Evolutionary conservation across 768 basidiomycete genomes (phyloP).

Genomic region (Tulasnella sp.): DNA sequence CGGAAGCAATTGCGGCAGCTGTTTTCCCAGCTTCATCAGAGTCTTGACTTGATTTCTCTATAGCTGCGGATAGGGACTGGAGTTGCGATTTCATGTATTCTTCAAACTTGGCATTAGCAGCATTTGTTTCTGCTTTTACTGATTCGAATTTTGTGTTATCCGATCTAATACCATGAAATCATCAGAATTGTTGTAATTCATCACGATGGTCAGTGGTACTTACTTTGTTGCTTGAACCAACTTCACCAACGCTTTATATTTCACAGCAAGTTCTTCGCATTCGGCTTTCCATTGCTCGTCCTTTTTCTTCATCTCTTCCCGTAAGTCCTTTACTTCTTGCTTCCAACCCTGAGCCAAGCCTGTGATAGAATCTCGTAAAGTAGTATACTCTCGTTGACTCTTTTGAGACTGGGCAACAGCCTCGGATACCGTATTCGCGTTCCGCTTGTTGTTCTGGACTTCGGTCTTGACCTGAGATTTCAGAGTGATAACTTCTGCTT

Average conservation of each 20-base stretch:
- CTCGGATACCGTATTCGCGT: conserved; percentile 54
- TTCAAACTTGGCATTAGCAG: conserved; percentile 40
- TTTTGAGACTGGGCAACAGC: conserved; percentile 66
- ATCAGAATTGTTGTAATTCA: conserved; percentile 16
- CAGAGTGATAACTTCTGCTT: conserved; percentile 54
- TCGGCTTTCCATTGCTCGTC: conserved; percentile 59
- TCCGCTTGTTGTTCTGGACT: conserved; percentile 56
- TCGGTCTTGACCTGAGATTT: conserved; percentile 64
- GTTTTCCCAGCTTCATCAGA: conserved; percentile 46
- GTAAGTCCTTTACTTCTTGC: conserved; percentile 52
- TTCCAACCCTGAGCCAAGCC: conserved; percentile 61
- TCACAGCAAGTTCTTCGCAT: conserved; percentile 52
- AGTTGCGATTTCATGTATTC: conserved; percentile 48
- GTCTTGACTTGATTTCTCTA: conserved; percentile 42
- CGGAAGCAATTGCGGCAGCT: conserved; percentile 48
- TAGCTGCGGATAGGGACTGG: conserved; percentile 28
- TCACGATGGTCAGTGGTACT: conserved; percentile 36
- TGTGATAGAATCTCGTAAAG: conserved; percentile 63
- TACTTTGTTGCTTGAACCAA: conserved; percentile 50
- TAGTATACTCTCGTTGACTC: conserved; percentile 70
- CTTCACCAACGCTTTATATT: conserved; percentile 38
- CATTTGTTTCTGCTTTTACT: conserved; percentile 29
- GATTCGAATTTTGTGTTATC: conserved; percentile 15
- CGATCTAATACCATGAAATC: neutral
- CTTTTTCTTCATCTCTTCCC: conserved; percentile 59